Conservation (phyloP, 768 basidiomycete species). For the Tephrocybe sp. region DNA sequence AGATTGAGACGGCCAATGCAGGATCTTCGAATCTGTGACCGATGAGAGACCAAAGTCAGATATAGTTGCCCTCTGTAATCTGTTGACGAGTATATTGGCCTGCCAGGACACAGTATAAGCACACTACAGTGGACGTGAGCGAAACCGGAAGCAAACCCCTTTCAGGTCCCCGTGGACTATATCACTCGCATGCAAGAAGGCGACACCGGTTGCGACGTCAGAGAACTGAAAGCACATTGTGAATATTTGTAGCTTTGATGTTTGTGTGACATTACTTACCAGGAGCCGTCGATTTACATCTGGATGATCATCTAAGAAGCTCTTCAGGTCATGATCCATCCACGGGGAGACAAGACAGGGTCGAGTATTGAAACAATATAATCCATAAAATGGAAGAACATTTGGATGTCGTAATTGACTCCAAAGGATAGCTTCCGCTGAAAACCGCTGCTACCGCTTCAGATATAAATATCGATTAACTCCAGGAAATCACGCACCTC, state of each 20-base stretch:
- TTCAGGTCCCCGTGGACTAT: conserved; percentile 15
- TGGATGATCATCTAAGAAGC: conserved; percentile 2
- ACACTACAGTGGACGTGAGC: neutral
- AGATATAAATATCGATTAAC: neutral
- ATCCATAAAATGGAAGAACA: conserved; percentile 14
- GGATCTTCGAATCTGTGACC: neutral
- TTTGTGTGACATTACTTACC: neutral
- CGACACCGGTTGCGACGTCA: conserved; percentile 10
- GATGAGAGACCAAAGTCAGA: neutral
- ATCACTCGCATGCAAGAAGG: conserved; percentile 9
- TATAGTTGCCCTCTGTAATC: conserved; percentile 7
- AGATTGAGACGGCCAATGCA: neutral
- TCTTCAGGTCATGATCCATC: conserved; percentile 9
- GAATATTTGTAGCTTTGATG: neutral
- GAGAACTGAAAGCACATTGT: neutral
- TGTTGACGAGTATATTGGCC: conserved; percentile 17
- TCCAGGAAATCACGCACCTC: neutral
- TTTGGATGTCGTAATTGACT: conserved; percentile 11
- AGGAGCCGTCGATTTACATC: conserved; percentile 2
- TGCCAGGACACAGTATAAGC: neutral
- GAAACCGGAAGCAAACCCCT: conserved; percentile 4
- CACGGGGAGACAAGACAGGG: conserved; percentile 14
- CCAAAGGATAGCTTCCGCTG: conserved; percentile 11
- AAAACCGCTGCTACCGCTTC: conserved; percentile 1
- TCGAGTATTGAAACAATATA: conserved; percentile 1